These are phyloP conservation scores for Curvularia sp. DNA, from an alignment of 2,329 filamentous ascomycete genomes.

Conservation along the genomic window DNA sequence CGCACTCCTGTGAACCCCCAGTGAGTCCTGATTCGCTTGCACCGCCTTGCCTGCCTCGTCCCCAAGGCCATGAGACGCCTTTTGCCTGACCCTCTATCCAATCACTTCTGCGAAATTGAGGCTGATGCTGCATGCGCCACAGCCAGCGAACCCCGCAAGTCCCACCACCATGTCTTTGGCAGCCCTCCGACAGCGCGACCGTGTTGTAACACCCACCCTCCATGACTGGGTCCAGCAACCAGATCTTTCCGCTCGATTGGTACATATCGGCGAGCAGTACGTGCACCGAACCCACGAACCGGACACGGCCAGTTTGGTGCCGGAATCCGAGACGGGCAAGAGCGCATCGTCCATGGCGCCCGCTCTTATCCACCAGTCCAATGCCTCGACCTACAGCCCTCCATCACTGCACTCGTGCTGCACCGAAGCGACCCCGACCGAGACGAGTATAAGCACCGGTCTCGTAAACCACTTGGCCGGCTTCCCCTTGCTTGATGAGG, in stretches of 20 bases:
- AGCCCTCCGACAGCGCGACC: constrained; percentile 30
- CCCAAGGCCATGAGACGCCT: constrained; percentile 17
- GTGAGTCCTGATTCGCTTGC: constrained; percentile 27
- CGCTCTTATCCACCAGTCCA: constrained; percentile 38
- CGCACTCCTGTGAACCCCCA: constrained; percentile 12
- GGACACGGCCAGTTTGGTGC: constrained; percentile 20
- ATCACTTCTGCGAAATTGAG: constrained; percentile 14
- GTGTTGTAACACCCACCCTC: constrained; percentile 27
- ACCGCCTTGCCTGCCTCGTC: not conserved
- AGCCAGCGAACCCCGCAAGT: constrained; percentile 24
- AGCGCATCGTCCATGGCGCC: constrained; percentile 43
- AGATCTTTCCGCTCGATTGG: constrained; percentile 38
- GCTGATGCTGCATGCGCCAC: constrained; percentile 28
- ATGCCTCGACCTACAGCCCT: constrained; percentile 25
- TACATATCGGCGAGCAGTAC: constrained; percentile 24
- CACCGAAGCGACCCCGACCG: constrained; percentile 34
- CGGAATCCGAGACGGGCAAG: constrained; percentile 20
- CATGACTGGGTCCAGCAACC: constrained; percentile 36
- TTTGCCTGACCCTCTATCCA: constrained; percentile 5
- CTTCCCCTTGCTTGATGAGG: constrained; percentile 35
- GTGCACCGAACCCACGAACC: constrained; percentile 21
- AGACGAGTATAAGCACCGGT: constrained; percentile 37
- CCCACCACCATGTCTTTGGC: constrained; percentile 28
- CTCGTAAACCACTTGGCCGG: constrained; percentile 31
- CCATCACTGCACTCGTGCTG: constrained; percentile 37